Conservation (phyloP, 164 flowering plant species). For the Santalum album region DNA sequence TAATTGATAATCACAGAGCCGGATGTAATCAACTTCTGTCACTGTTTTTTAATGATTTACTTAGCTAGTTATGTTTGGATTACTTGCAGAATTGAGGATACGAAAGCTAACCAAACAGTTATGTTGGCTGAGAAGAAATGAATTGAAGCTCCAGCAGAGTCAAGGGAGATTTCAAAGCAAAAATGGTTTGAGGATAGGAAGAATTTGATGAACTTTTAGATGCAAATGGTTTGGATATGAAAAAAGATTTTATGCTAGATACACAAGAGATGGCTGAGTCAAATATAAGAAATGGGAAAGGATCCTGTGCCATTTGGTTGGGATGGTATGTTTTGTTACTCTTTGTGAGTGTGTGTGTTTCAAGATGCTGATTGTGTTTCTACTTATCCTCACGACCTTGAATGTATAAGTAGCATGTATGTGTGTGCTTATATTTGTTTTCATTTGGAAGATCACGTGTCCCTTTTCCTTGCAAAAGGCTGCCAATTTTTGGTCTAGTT, state of each 20-base stretch:
- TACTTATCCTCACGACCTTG: too few relatives aligned
- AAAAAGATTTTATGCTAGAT: constrained; percentile 70
- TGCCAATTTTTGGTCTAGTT: too few relatives aligned
- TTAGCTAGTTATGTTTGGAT: neutral
- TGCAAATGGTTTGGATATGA: constrained; percentile 89
- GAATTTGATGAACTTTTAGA: constrained; percentile 86
- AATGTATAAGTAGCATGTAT: too few relatives aligned
- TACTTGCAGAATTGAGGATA: constrained; percentile 47
- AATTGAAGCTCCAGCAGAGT: constrained; percentile 60
- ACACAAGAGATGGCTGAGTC: constrained; percentile 5
- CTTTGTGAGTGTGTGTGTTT: neutral
- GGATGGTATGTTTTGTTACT: neutral
- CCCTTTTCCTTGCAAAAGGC: too few relatives aligned
- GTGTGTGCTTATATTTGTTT: too few relatives aligned
- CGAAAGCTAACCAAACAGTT: constrained; percentile 79
- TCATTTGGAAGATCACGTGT: too few relatives aligned
- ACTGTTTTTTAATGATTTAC: neutral
- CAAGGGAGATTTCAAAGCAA: constrained; percentile 52
- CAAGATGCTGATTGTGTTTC: too few relatives aligned
- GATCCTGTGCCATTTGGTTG: constrained; percentile 5
- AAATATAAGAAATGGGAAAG: constrained; percentile 4
- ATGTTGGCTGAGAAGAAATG: constrained; percentile 87
- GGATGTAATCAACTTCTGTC: neutral
- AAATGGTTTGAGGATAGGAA: constrained; percentile 44
- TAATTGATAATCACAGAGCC: neutral